phyloP scores from a whole-genome alignment of 768 basidiomycete species.

The Galerina marginata region DNA sequence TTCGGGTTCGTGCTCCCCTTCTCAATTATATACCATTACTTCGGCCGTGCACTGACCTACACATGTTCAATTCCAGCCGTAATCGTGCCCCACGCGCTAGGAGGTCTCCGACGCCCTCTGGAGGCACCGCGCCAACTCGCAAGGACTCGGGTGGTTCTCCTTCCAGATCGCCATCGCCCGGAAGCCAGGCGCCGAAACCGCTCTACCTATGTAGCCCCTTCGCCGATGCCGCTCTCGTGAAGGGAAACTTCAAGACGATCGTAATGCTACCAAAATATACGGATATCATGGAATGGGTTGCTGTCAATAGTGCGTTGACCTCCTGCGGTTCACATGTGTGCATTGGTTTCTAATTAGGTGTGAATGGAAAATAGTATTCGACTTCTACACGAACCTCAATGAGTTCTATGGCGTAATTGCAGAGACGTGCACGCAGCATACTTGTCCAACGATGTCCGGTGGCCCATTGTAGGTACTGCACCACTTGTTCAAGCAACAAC shows the following conservation, averaged over 20 bases:
- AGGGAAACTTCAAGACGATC: slow-evolving; percentile 98
- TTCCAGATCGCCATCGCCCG: slow-evolving; percentile 47
- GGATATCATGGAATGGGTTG: slow-evolving; percentile 97
- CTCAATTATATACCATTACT: background rate
- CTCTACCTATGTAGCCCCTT: slow-evolving; percentile 94
- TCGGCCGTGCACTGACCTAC: background rate
- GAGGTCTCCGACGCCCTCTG: slow-evolving; percentile 33
- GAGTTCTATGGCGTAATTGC: slow-evolving; percentile 95
- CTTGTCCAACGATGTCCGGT: slow-evolving; percentile 92
- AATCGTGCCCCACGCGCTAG: slow-evolving; percentile 35
- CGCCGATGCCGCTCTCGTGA: slow-evolving; percentile 93
- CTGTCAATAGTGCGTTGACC: slow-evolving; percentile 74
- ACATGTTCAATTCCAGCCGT: slow-evolving; percentile 30
- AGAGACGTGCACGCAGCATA: slow-evolving; percentile 89
- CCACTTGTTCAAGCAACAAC: background rate
- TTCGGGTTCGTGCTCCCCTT: slow-evolving; percentile 32
- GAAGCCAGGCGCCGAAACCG: slow-evolving; percentile 52
- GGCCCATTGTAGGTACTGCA: slow-evolving; percentile 70
- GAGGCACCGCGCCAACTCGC: slow-evolving; percentile 16
- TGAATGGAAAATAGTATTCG: slow-evolving; percentile 67
- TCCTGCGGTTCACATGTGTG: background rate
- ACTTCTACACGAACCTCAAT: slow-evolving; percentile 97
- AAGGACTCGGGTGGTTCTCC: slow-evolving; percentile 31
- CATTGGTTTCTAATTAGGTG: background rate
- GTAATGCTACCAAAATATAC: slow-evolving; percentile 95